Evolutionary conservation across 1,139 yeast species (phyloP), one percentile per base, ranked within the genome.

Genomic region (Candida tropicalis): DNA sequence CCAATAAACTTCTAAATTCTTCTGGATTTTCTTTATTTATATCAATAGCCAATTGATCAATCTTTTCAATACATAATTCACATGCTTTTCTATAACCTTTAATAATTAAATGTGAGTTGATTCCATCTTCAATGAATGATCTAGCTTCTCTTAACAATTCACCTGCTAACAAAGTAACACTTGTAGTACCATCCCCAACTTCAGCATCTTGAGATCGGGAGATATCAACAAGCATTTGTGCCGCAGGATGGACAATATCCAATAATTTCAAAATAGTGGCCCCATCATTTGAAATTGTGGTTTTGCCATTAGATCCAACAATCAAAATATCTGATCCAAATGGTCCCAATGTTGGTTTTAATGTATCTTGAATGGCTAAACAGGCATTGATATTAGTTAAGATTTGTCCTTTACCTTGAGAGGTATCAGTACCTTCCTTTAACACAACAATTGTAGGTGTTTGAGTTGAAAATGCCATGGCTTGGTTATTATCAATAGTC

Each of bases 171-270:
- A 93, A 78, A 0, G 98, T 89, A 11, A 95, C 99, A 33, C 97
- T 84, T 0, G 99, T 93, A 33, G 99, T 93, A 53, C 99, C 99
- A 65, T 93, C 99, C 50, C 99, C 99, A 45, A 93, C 98, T 67
- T 93, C 99, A 17, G 97, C 97, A 66, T 93, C 99, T 68, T 93
- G 99, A 1, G 98, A 84, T 59, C 97, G 80, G 11, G 97, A 88
- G 47, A 93, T 88, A 63, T 93, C 99, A 42, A 93, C 99, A 53
- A 93, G 72, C 63, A 93, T 85, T 62, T 87, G 87, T 10, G 99
- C 99, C 12, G 99, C 99, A 5, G 99, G 99, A 62, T 93, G 99
- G 22, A 95, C 97, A 46, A 95, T 95, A 60, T 95, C 99, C 55
- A 93, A 73, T 49, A 91, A 75, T 63, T 87, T 89, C 64, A 93